These are phyloP conservation scores for Xylaria sp. DNA, from an alignment of 2,329 filamentous ascomycete genomes.

Conservation along the genomic window DNA sequence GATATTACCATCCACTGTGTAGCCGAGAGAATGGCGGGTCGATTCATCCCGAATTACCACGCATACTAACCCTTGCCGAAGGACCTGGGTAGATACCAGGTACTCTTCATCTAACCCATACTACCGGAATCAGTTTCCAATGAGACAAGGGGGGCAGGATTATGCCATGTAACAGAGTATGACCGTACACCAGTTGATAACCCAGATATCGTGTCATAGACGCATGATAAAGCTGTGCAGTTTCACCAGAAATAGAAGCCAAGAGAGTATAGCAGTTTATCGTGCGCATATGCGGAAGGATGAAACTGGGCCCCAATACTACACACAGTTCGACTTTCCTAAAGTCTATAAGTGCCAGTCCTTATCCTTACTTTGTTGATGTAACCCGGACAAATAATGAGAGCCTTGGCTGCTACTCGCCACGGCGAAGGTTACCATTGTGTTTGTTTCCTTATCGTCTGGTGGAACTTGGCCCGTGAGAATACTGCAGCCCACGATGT, in stretches of 20 bases:
- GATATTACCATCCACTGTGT: too few relatives aligned
- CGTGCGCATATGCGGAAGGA: constrained; percentile 14
- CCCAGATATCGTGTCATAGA: neutral
- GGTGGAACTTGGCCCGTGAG: neutral
- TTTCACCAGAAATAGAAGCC: constrained; percentile 10
- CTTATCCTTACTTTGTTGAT: neutral
- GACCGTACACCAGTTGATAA: neutral
- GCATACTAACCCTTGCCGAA: constrained; percentile 1
- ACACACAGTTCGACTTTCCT: constrained; percentile 6
- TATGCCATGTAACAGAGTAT: neutral
- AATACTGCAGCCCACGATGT: neutral
- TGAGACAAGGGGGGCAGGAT: neutral
- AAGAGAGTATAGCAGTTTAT: neutral
- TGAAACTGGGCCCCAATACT: constrained; percentile 12
- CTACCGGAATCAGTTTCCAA: constrained; percentile 5
- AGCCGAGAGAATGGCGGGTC: neutral
- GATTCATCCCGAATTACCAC: constrained; percentile 17
- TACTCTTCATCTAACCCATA: constrained; percentile 23
- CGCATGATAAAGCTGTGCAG: neutral
- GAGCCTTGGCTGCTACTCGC: neutral
- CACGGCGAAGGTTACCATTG: neutral
- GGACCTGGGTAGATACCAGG: neutral
- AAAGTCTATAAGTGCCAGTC: constrained; percentile 8
- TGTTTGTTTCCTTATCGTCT: constrained; percentile 5
- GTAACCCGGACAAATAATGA: neutral